Evolutionary conservation across 208 protist species (phyloP).

Genomic region (Leishmania aethiopica): DNA sequence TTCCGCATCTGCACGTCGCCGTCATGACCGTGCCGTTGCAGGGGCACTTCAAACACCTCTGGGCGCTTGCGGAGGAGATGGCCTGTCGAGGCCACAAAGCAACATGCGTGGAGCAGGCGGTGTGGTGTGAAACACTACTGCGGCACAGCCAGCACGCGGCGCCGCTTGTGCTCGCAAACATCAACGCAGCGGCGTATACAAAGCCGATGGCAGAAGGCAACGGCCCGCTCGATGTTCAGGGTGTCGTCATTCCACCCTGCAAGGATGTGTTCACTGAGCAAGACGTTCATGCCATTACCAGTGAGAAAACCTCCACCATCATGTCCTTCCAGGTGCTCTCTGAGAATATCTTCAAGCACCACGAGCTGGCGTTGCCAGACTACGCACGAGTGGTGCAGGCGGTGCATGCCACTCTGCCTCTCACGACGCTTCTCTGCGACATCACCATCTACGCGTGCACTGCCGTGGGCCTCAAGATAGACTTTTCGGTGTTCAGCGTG

Average conservation of each 20-base stretch:
- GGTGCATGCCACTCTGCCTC: conserved; percentile 32
- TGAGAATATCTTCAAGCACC: conserved; percentile 32
- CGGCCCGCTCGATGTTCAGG: conserved; percentile 29
- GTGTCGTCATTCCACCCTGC: conserved; percentile 31
- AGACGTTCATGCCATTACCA: conserved; percentile 23
- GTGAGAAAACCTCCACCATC: conserved; percentile 13
- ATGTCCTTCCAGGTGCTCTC: conserved; percentile 25
- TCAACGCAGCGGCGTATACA: not conserved
- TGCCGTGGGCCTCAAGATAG: conserved; percentile 31
- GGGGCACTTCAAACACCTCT: conserved; percentile 55
- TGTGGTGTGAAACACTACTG: conserved; percentile 44
- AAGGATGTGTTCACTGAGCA: conserved; percentile 21
- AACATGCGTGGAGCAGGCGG: conserved; percentile 43
- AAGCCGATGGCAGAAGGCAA: not conserved
- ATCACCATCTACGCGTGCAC: conserved; percentile 41
- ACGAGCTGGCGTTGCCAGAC: conserved; percentile 37
- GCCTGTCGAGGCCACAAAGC: conserved; percentile 51
- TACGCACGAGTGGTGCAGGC: conserved; percentile 28
- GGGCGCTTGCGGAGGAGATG: conserved; percentile 46
- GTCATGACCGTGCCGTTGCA: conserved; percentile 50
- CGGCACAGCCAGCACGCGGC: conserved; percentile 11
- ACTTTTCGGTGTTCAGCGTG: conserved; percentile 38
- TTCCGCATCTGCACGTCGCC: conserved; percentile 49
- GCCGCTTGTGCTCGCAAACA: conserved; percentile 6
- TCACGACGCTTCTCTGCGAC: conserved; percentile 57